phyloP scores from a whole-genome alignment of 495 filamentous ascomycete genomes.

The Astrothelium subdiscretum region DNA sequence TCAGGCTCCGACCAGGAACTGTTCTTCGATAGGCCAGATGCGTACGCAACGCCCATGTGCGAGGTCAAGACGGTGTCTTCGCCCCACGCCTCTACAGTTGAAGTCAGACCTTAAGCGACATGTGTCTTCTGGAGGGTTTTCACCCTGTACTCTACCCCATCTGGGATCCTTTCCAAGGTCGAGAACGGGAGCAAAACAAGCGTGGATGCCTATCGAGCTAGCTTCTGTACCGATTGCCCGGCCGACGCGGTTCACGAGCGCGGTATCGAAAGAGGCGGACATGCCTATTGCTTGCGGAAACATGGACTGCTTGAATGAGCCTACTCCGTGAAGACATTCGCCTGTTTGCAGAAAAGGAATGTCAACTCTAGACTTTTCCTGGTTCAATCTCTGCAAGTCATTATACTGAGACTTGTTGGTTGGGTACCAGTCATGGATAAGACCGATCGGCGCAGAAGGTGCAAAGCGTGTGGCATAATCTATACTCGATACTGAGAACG shows the following conservation, averaged over 20 bases:
- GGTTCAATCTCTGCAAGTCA: conserved; percentile 26
- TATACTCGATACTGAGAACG: neutral
- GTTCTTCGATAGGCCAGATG: conserved; percentile 28
- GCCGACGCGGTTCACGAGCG: conserved; percentile 28
- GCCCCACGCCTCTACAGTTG: conserved; percentile 27
- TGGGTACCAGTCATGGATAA: conserved; percentile 21
- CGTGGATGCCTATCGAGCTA: conserved; percentile 31
- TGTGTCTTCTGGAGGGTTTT: neutral
- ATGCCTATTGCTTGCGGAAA: conserved; percentile 31
- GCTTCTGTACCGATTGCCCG: conserved; percentile 31
- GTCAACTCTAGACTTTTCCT: conserved; percentile 23
- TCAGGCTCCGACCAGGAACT: conserved; percentile 27
- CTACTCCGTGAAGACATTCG: conserved; percentile 34
- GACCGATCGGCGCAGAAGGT: conserved; percentile 3
- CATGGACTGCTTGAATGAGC: conserved; percentile 32
- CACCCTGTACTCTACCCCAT: conserved; percentile 31
- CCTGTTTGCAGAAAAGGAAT: conserved; percentile 30
- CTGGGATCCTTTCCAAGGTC: conserved; percentile 32
- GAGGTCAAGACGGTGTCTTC: conserved; percentile 34
- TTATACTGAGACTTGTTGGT: conserved; percentile 31
- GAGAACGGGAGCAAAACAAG: conserved; percentile 33
- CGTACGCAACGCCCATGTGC: conserved; percentile 32
- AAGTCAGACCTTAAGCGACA: neutral
- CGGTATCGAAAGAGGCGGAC: conserved; percentile 29
- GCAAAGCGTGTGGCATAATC: conserved; percentile 11